Evolutionary conservation across 2,329 filamentous ascomycete genomes (phyloP).

Genomic region (Alternaria atra): DNA sequence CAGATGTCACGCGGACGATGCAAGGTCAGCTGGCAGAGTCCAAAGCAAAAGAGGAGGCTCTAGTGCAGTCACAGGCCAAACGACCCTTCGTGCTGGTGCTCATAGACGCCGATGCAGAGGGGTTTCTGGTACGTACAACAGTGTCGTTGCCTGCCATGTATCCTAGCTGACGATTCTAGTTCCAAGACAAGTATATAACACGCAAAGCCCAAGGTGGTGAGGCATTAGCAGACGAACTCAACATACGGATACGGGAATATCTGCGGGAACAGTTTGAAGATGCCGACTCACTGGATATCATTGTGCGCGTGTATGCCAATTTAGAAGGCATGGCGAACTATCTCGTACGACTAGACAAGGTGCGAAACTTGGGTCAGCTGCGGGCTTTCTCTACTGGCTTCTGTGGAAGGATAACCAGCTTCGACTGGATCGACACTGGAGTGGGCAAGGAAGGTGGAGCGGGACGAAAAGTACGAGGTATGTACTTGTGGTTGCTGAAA

Average conservation of each 20-base stretch:
- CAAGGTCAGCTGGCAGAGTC: constrained; percentile 29
- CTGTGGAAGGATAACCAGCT: constrained; percentile 47
- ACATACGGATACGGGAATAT: constrained; percentile 46
- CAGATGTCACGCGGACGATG: constrained; percentile 18
- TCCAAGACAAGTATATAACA: constrained; percentile 50
- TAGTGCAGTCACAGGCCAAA: constrained; percentile 44
- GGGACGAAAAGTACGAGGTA: constrained; percentile 47
- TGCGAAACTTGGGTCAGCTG: constrained; percentile 47
- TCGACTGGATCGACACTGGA: constrained; percentile 50
- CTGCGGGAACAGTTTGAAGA: constrained; percentile 47
- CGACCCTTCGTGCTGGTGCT: constrained; percentile 49
- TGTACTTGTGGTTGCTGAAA: not conserved
- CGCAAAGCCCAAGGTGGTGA: constrained; percentile 48
- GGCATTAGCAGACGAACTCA: constrained; percentile 46
- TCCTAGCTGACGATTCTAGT: constrained; percentile 29
- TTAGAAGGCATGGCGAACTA: constrained; percentile 50
- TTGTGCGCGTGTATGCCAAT: constrained; percentile 49
- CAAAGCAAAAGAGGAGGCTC: constrained; percentile 40
- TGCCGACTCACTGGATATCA: constrained; percentile 46
- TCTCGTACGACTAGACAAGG: constrained; percentile 47
- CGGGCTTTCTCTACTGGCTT: constrained; percentile 49
- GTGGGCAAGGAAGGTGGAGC: constrained; percentile 48
- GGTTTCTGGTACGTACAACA: constrained; percentile 40
- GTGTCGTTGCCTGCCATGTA: not conserved
- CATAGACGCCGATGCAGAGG: constrained; percentile 50